Evolutionary conservation across 2,329 filamentous ascomycete species (phyloP).

Genomic region (Arthrobotrys musiformis): DNA sequence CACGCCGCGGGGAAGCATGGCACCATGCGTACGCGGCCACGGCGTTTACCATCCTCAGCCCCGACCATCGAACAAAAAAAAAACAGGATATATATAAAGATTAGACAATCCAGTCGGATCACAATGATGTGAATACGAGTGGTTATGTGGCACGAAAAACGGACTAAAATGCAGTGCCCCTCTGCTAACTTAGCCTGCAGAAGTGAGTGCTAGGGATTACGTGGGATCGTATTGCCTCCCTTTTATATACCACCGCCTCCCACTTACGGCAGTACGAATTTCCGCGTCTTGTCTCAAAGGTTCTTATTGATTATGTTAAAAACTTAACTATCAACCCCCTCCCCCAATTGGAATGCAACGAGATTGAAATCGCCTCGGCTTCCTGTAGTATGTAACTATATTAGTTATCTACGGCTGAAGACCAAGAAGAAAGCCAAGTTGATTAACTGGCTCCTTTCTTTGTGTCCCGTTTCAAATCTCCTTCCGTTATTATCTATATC

Average conservation of each 20-base stretch:
- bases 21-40: not conserved
- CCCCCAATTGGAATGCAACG: slow-evolving; percentile 1
- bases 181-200: not conserved
- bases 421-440: not conserved
- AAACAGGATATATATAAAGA: not conserved
- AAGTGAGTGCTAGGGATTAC: slow-evolving; percentile 13
- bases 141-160: not conserved
- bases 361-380: not conserved
- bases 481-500: slow-evolving; percentile 9
- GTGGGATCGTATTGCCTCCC: slow-evolving; percentile 9
- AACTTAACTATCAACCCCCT: not conserved
- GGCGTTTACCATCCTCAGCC: not conserved
- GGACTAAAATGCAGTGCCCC: not conserved
- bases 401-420: slow-evolving; percentile 8
- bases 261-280: slow-evolving; percentile 1
- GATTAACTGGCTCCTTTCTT: not conserved
- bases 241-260: slow-evolving; percentile 12
- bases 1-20: too few relatives aligned
- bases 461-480: not conserved
- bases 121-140: not conserved
- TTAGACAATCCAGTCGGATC: not conserved
- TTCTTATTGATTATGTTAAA: too few relatives aligned
- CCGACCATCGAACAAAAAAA: not conserved
- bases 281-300: not conserved
- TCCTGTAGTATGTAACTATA: not conserved